Percentiles rank a stretch among this genome's conserved stretches.
Conservation (phyloP, 1,139 yeast species). For the Lodderomyces parapsilosis region DNA sequence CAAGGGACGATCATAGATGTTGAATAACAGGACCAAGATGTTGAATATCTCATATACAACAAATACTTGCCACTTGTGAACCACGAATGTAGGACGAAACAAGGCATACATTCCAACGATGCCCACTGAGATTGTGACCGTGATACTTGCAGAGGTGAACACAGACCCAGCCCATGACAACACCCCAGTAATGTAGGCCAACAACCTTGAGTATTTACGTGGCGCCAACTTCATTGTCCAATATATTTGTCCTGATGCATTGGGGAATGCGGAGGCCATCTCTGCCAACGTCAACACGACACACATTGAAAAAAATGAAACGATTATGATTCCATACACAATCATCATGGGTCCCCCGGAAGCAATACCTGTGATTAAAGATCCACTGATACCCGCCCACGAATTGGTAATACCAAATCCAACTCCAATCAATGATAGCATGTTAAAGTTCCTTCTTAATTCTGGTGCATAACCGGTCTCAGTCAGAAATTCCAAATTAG, state of each 20-base stretch:
- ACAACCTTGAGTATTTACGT: slow-evolving; percentile 40
- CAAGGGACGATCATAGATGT: slow-evolving; percentile 56
- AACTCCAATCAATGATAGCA: slow-evolving; percentile 57
- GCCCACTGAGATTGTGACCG: slow-evolving; percentile 49
- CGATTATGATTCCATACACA: slow-evolving; percentile 63
- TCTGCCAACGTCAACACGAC: slow-evolving; percentile 45
- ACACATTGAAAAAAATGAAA: slow-evolving; percentile 45
- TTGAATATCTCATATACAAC: slow-evolving; percentile 45
- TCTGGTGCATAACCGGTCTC: slow-evolving; percentile 40
- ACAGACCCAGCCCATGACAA: slow-evolving; percentile 57
- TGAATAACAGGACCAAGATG: slow-evolving; percentile 47
- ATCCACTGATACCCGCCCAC: slow-evolving; percentile 54
- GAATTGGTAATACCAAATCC: slow-evolving; percentile 43
- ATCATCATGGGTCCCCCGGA: slow-evolving; percentile 70
- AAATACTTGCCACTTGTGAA: slow-evolving; percentile 59
- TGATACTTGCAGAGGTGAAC: slow-evolving; percentile 61
- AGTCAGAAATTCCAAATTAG: slow-evolving; percentile 30
- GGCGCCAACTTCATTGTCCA: slow-evolving; percentile 59
- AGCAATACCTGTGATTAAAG: slow-evolving; percentile 46
- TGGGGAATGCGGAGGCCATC: slow-evolving; percentile 53
- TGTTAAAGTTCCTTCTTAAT: slow-evolving; percentile 47
- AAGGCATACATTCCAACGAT: slow-evolving; percentile 55
- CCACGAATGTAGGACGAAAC: slow-evolving; percentile 40
- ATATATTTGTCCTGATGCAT: slow-evolving; percentile 65
- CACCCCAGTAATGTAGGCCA: slow-evolving; percentile 53